Conservation (phyloP, 2,329 filamentous ascomycete species). For the Fusarium albosuccineum region DNA sequence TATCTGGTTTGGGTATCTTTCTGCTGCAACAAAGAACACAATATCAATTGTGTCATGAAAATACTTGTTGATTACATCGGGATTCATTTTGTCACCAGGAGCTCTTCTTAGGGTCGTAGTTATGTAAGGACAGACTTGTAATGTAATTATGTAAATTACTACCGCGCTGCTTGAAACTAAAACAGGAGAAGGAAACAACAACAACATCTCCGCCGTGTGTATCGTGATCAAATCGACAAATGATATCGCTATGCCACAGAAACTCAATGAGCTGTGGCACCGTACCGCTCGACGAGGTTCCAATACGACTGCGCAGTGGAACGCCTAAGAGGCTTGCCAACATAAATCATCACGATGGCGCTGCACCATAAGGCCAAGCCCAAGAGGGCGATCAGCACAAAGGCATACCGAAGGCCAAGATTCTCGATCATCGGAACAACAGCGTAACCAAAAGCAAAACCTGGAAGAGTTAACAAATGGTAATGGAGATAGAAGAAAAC, state of each 20-base stretch:
- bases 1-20: too few relatives aligned
- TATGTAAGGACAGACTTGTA: too few relatives aligned
- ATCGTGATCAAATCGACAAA: background rate
- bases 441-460: constrained; percentile 2
- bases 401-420: constrained; percentile 35
- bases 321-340: constrained; percentile 35
- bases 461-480: background rate
- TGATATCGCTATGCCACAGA: background rate
- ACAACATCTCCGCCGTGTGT: background rate
- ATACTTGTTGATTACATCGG: too few relatives aligned
- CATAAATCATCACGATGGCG: constrained; percentile 27
- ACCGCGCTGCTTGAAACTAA: too few relatives aligned
- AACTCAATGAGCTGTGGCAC: constrained; percentile 4
- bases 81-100: too few relatives aligned
- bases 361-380: constrained; percentile 32
- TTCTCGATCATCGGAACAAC: constrained; percentile 1
- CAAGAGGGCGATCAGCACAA: constrained; percentile 37
- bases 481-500: rapidly evolving
- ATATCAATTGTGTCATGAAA: too few relatives aligned
- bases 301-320: constrained; percentile 34
- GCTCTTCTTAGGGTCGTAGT: too few relatives aligned
- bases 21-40: too few relatives aligned
- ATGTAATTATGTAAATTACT: too few relatives aligned
- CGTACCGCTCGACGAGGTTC: constrained; percentile 35
- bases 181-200: too few relatives aligned